Conservation (phyloP, 306 rosid genomes). For the Cajanus cajan region DNA sequence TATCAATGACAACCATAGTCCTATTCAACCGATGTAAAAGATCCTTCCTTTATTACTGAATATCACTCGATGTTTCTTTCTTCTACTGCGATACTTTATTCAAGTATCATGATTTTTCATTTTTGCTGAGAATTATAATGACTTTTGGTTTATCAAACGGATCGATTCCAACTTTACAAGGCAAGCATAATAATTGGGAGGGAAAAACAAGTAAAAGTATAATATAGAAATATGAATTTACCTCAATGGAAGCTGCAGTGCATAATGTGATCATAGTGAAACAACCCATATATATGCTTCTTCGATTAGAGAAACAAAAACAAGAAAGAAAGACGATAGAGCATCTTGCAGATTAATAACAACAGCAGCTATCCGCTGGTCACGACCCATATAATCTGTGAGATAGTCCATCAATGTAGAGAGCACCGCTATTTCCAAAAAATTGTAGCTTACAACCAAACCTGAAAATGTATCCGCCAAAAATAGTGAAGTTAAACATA, state of each 20-base stretch:
- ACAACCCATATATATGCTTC: not conserved
- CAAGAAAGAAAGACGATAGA: not conserved
- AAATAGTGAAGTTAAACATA: not conserved
- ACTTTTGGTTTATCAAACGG: too few species aligned
- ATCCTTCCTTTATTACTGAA: too few species aligned
- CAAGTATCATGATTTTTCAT: too few species aligned
- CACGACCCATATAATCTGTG: not conserved
- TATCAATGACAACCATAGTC: too few species aligned
- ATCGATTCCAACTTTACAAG: too few species aligned
- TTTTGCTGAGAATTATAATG: too few species aligned
- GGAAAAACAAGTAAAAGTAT: too few species aligned
- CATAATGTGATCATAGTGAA: not conserved
- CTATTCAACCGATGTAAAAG: too few species aligned
- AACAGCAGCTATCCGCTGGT: not conserved
- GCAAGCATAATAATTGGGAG: too few species aligned
- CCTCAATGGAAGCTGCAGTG: not conserved
- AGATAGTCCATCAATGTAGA: not conserved
- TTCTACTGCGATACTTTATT: too few species aligned
- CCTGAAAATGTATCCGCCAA: not conserved
- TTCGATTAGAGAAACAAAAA: not conserved
- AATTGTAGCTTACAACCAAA: not conserved
- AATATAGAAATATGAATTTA: not conserved
- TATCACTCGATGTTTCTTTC: too few species aligned
- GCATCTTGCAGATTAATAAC: not conserved
- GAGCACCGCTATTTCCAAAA: not conserved